Base-by-base conservation (phyloP, 2,329 filamentous ascomycete species). In the Ophiosphaerella herpotricha region DNA sequence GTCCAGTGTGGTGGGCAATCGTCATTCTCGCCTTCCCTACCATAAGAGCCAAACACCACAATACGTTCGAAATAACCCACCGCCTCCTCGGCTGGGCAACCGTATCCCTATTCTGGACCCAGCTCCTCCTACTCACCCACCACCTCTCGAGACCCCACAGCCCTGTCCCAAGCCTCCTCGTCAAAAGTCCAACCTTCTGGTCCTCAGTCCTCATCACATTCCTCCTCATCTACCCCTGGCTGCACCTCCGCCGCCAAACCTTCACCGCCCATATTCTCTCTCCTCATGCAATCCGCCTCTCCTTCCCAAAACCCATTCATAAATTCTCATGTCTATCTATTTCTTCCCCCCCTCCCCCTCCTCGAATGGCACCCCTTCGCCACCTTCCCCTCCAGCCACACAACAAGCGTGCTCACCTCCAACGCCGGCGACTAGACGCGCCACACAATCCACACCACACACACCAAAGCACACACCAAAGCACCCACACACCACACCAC, bases 181-280 rank as follows among this genome's bases (percentile, higher is more conserved):
- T 63, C 40, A 23, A 32, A 1, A 53, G 50, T 1, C 61, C 64
- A 1, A 59, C 65, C 0, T 67, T 93, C 72, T 94, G 88, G 86
- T 82, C 88, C 62, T 77, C 93, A 14, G 60, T 83, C 23, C 67
- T 83, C 39, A 85, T 85, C 39, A 90, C 88, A 1, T 62, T 79
- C 35, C 82, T 86, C 57, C 80, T 92, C 55, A 77, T 87, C 39
- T 84, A 87, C 43, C 88, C 90, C 1, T 95, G 90, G 89, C 68
- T 88, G 2, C 81, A 83, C 50, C 82, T 94, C 24, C 84, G 88
- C 47, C 85, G 83, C 59, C 85, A 89, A 48, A 74, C 77, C 8
- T 87, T 93, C 54, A 75, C 81, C 16, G 78, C 86, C 7, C 85
- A 90, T 64, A 75, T 80, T 3, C 82, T 94, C 14, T 93, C 89